Percentiles rank a stretch among this genome's conserved stretches.
phyloP scores from a whole-genome alignment of 208 protist genomes.

The Dictyostelium gargantuum region DNA sequence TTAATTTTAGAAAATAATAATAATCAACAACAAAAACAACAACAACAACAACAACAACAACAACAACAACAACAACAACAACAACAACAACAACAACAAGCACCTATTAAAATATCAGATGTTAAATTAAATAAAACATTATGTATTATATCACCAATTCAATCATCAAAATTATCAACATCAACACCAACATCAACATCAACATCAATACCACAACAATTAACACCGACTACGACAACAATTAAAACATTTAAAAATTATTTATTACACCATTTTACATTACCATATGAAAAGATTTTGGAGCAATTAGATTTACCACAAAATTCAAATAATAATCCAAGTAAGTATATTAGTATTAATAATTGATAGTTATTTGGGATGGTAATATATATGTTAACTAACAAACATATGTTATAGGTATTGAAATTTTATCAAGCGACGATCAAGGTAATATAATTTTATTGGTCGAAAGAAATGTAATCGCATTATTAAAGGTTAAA shows the following conservation, averaged over 20 bases:
- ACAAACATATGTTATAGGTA: neutral
- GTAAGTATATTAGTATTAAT: neutral
- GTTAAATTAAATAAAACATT: constrained; percentile 2
- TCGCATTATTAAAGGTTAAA: constrained; percentile 16
- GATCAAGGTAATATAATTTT: constrained; percentile 9
- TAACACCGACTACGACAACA: neutral
- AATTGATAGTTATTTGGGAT: neutral
- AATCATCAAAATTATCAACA: neutral
- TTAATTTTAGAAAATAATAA: too few species aligned
- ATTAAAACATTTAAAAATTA: constrained; percentile 11
- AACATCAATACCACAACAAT: neutral
- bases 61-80: neutral
- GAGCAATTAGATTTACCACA: neutral
- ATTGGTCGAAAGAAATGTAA: neutral
- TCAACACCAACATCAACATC: neutral
- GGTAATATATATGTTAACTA: neutral
- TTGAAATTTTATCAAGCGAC: constrained; percentile 11
- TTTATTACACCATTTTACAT: neutral
- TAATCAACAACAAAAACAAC: too few species aligned
- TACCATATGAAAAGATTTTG: neutral
- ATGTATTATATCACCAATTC: constrained; percentile 22
- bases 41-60: too few species aligned
- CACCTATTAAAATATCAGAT: neutral
- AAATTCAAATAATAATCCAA: neutral
- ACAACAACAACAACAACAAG: neutral